These are phyloP conservation scores for Chalara sp. DNA, from an alignment of 2,329 filamentous ascomycete species.

Conservation along the genomic window DNA sequence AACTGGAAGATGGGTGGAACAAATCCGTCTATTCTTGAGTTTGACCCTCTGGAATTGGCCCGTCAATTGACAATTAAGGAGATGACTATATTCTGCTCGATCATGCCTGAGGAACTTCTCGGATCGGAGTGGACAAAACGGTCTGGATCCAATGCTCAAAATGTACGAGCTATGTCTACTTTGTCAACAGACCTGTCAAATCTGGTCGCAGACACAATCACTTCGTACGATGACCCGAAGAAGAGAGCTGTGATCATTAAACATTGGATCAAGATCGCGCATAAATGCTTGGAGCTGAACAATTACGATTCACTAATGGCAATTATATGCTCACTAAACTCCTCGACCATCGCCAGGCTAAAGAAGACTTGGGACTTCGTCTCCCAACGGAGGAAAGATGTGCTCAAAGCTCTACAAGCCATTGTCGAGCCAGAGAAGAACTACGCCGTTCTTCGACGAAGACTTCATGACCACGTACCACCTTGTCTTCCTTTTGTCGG, in stretches of 20 bases:
- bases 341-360: conserved; percentile 81
- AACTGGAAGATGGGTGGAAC: conserved; percentile 68
- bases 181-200: conserved; percentile 90
- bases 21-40: conserved; percentile 73
- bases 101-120: conserved; percentile 85
- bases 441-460: conserved; percentile 77
- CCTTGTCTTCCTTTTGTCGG: conserved; percentile 94
- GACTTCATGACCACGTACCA: conserved; percentile 78
- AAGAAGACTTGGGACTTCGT: conserved; percentile 89
- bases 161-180: conserved; percentile 90
- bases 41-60: conserved; percentile 85
- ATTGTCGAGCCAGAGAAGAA: conserved; percentile 88
- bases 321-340: conserved; percentile 90
- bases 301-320: conserved; percentile 98
- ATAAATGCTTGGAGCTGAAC: conserved; percentile 78
- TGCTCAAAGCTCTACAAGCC: conserved; percentile 71
- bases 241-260: conserved; percentile 87
- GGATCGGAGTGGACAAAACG: conserved; percentile 94
- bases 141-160: conserved; percentile 68
- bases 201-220: conserved; percentile 85
- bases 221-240: conserved; percentile 84
- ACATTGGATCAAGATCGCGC: conserved; percentile 94
- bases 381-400: conserved; percentile 73
- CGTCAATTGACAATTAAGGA: conserved; percentile 90
- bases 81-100: conserved; percentile 84